Conservation (phyloP, 257 asterid species). For the Penstemon newberryi region DNA sequence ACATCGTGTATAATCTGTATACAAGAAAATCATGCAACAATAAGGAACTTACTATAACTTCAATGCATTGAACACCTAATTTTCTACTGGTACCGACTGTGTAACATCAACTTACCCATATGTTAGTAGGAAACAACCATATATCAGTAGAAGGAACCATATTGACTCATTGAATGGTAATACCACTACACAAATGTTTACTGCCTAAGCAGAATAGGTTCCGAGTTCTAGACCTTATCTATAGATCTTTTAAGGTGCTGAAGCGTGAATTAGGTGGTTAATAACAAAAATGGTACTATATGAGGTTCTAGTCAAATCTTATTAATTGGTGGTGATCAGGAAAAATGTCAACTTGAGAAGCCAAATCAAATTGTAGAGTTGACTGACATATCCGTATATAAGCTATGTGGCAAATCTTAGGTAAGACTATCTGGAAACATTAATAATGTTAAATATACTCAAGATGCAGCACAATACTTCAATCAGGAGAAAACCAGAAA, state of each 20-base stretch:
- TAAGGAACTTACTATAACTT: too few species aligned
- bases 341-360: background rate
- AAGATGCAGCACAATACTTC: background rate
- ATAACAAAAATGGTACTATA: too few species aligned
- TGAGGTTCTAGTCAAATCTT: background rate
- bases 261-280: too few species aligned
- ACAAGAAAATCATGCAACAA: slow-evolving; percentile 18
- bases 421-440: background rate
- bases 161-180: background rate
- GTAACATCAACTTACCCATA: too few species aligned
- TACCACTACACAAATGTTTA: background rate
- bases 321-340: background rate
- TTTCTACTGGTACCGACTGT: too few species aligned
- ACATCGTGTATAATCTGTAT: slow-evolving; percentile 80
- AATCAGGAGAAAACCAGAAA: slow-evolving; percentile 12
- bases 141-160: background rate
- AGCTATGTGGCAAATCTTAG: background rate
- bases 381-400: background rate
- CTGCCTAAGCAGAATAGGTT: background rate
- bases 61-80: too few species aligned
- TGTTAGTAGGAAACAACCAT: background rate
- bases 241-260: too few species aligned
- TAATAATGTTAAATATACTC: too few species aligned
- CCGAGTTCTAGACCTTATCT: background rate
- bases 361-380: slow-evolving; percentile 3